These are phyloP conservation scores for Przewalskia tangutica DNA, from an alignment of 257 asterid species.

Conservation along the genomic window DNA sequence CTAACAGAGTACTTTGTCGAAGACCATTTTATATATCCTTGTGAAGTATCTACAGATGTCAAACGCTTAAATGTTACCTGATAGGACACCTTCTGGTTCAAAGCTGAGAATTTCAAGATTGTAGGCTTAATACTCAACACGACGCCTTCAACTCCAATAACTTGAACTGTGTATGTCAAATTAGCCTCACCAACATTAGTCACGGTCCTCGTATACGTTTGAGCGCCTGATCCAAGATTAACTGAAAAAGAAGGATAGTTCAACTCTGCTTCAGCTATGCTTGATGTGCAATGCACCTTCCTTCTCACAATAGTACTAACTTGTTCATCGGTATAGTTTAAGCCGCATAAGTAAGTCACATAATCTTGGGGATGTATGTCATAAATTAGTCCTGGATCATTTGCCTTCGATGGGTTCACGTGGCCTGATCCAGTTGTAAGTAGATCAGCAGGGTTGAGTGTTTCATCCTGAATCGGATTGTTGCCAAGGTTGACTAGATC, in stretches of 20 bases:
- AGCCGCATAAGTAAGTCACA: constrained; percentile 11
- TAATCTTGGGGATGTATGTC: constrained; percentile 8
- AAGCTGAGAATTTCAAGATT: not conserved
- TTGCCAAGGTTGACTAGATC: not conserved
- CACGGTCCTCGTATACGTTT: constrained; percentile 6
- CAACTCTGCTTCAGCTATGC: constrained; percentile 6
- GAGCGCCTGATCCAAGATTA: not conserved
- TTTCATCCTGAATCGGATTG: not conserved
- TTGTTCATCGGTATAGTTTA: not conserved
- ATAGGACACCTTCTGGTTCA: constrained; percentile 3
- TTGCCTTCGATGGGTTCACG: constrained; percentile 5
- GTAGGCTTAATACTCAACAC: not conserved
- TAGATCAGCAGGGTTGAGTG: not conserved
- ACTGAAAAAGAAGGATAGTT: constrained; percentile 13
- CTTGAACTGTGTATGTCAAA: not conserved
- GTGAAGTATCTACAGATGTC: not conserved
- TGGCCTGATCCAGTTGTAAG: constrained; percentile 10
- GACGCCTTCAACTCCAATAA: not conserved
- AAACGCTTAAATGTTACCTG: not conserved
- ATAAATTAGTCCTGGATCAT: constrained; percentile 10
- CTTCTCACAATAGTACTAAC: not conserved
- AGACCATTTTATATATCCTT: constrained; percentile 7
- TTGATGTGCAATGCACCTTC: not conserved
- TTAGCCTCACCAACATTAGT: constrained; percentile 8
- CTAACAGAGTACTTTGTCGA: constrained; percentile 4